Base-by-base conservation (phyloP, 2,329 filamentous ascomycete genomes). In the Orbilia ellipsospora region DNA sequence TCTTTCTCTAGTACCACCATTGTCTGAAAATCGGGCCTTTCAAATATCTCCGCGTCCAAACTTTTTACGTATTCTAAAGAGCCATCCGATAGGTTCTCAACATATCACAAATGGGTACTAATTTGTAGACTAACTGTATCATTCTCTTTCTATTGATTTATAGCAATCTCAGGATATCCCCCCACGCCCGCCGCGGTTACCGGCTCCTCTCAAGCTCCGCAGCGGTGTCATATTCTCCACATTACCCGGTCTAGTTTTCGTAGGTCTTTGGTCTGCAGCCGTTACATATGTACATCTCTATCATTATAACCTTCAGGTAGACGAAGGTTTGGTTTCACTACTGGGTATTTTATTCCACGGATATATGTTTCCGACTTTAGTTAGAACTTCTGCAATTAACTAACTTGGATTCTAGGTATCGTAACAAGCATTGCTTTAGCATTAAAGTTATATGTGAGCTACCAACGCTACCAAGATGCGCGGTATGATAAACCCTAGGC, bases 381-480 rank as follows among this genome's bases (percentile, higher is more conserved):
- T 23, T 23, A 4, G 23, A 23, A 4, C 2, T 23, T 23, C 4
- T 23, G 23, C 23, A 23, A 48, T 48, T 62, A 50, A 45, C 69
- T 67, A 40, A 73, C 42, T 26, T 1, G 7, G 10, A 51, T 36
- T 36, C 15, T 65, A 75, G 72, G 72, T 42, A 68, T 75, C 36
- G 52, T 75, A 18, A 54, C 64, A 8, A 68, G 57, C 20, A 59
- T 75, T 18, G 72, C 72, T 31, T 69, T 75, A 68, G 72, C 64
- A 20, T 69, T 75, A 45, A 75, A 75, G 40, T 31, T 75, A 45
- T 68, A 68, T 23, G 64, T 62, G 2, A 69, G 44, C 64, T 75
- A 69, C 64, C 72, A 69, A 68, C 64, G 72, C 12, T 69, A 69
- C 26, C 64, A 75, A 56, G 72, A 75, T 16, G 72, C 72, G 50